Evolutionary conservation across 257 asterid genomes (phyloP), one percentile per base, ranked within the genome.

Genomic region (Parsonsia alboflavescens): DNA sequence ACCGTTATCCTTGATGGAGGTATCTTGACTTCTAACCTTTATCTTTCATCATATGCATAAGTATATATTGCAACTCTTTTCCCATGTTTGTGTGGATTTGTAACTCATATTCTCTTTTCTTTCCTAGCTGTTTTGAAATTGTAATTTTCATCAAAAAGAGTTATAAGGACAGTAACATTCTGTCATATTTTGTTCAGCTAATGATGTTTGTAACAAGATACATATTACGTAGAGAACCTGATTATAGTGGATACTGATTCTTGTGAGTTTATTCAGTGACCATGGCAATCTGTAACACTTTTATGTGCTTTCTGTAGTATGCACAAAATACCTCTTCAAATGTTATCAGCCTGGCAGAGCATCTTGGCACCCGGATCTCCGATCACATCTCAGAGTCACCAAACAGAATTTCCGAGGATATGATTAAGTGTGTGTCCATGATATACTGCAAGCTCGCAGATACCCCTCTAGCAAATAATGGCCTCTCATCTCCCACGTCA

Each of bases 1-100:
- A 66, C 99, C 99, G 4, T 76, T 93, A 79, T 91, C 97, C 74
- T 89, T 89, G 96, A 82, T 82, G 88, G 98, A 93, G 99, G 99
- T 95, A 85, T n/a, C 19, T 21, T 4, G 33, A 42, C 26, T 50
- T 58, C 2, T 74, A 12, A 44, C 2, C 39, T 22, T 67, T 45
- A 30, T 61, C 62, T 66, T 76, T 68, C 39, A 21, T 57, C 64
- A 61, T 42, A 46, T 19, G 22, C 58, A 46, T 21, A 59, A 28
- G 19, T 44, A 6, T 21, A 59, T 22, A 21, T 57, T 68, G 63
- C 73, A 16, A 5, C 58, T 17, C 2, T 52, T 52, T n/a, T 17
- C 21, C 58, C 58, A 48, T 65, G 50, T 65, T 65, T 39, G 26
- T 16, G 13, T 5, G 49, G 13, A 33, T 45, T 3, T 5, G 0